A percentile compares a stretch with the other conserved stretches of the same genome.
phyloP scores from a whole-genome alignment of 78 protist genomes.

The Tieghemostelium lacteum region DNA sequence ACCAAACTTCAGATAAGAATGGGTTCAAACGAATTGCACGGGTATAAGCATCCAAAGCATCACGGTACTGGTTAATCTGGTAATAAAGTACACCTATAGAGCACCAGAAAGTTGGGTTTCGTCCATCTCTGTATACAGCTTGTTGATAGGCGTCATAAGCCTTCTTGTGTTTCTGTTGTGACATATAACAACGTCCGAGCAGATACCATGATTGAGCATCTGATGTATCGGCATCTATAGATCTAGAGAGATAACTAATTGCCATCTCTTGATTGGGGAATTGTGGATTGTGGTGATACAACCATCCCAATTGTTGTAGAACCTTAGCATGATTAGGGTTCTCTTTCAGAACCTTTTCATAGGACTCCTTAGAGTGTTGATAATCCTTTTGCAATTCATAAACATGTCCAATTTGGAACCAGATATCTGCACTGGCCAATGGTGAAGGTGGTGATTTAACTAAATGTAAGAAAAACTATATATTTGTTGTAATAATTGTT shows the following conservation, averaged over 20 bases:
- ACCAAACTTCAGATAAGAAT: slow-evolving; percentile 86
- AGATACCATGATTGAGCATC: slow-evolving; percentile 92
- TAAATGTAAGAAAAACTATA: slow-evolving; percentile 80
- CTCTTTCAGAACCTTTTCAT: slow-evolving; percentile 87
- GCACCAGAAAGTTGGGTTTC: slow-evolving; percentile 93
- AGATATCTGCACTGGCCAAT: slow-evolving; percentile 82
- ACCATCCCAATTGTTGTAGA: slow-evolving; percentile 91
- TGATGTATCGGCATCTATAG: slow-evolving; percentile 82
- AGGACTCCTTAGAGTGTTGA: slow-evolving; percentile 82
- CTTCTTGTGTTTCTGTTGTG: slow-evolving; percentile 84
- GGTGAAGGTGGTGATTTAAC: slow-evolving; percentile 85
- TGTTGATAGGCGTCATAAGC: slow-evolving; percentile 93
- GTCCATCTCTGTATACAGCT: slow-evolving; percentile 89
- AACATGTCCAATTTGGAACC: slow-evolving; percentile 93
- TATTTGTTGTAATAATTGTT: no score
- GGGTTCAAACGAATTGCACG: slow-evolving; percentile 90
- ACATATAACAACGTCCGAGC: slow-evolving; percentile 91
- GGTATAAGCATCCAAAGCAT: slow-evolving; percentile 92
- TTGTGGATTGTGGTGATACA: slow-evolving; percentile 80
- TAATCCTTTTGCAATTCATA: slow-evolving; percentile 90
- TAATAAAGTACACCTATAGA: slow-evolving; percentile 92
- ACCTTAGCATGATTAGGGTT: slow-evolving; percentile 82
- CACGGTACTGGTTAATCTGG: slow-evolving; percentile 90
- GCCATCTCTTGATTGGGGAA: slow-evolving; percentile 75
- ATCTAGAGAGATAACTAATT: slow-evolving; percentile 47